Conservation (phyloP, 495 filamentous ascomycete genomes). For the Talaromyces liani region DNA sequence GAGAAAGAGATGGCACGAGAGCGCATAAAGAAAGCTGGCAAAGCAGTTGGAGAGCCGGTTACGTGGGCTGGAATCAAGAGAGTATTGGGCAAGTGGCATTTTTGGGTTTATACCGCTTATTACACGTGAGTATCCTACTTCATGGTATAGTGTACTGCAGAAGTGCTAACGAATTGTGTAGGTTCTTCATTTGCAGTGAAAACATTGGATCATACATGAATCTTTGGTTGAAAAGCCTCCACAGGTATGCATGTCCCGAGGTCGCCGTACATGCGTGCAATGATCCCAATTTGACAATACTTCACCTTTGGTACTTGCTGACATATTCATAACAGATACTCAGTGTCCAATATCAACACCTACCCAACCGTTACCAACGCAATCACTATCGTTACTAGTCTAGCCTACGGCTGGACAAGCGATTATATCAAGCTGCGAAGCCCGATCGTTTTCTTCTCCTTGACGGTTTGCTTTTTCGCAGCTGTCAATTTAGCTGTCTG, state of each 20-base stretch:
- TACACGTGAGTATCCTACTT: background rate
- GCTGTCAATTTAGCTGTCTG: conserved; percentile 1
- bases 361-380: conserved; percentile 6
- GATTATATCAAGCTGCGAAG: background rate
- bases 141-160: background rate
- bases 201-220: conserved; percentile 8
- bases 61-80: background rate
- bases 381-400: background rate
- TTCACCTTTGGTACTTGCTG: too few species aligned
- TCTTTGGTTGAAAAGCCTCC: conserved; percentile 1
- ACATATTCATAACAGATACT: background rate
- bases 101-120: conserved; percentile 4
- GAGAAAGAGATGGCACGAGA: background rate
- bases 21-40: conserved; percentile 2
- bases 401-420: conserved; percentile 5
- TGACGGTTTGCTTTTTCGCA: conserved; percentile 1
- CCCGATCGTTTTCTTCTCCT: conserved; percentile 1
- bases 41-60: background rate
- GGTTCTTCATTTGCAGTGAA: conserved; percentile 5
- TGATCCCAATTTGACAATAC: too few species aligned
- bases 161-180: background rate
- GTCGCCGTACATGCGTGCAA: too few species aligned
- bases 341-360: background rate
- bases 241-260: background rate
- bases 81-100: background rate